A percentile compares a stretch with the other conserved stretches of the same genome.
These are phyloP conservation scores for Pyrenophora teres DNA, from an alignment of 2,329 filamentous ascomycete genomes.

Conservation along the genomic window DNA sequence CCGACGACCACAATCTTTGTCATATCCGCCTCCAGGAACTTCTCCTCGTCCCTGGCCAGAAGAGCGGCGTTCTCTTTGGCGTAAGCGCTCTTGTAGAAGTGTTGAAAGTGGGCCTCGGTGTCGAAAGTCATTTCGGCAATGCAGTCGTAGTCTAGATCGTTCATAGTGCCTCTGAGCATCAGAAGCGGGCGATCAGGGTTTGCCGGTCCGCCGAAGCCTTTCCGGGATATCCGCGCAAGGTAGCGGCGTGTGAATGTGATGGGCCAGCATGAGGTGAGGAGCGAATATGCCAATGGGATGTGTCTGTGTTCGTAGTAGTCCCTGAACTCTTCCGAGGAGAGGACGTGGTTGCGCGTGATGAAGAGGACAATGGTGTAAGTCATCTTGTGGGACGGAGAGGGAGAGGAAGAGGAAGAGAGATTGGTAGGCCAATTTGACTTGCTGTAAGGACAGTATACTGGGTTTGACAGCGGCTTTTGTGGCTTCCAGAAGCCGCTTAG, in stretches of 20 bases:
- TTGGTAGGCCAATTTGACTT: no score
- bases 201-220: conserved; percentile 33
- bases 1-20: conserved; percentile 34
- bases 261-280: conserved; percentile 28
- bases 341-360: conserved; percentile 26
- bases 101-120: conserved; percentile 27
- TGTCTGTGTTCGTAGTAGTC: conserved; percentile 36
- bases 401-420: neutral
- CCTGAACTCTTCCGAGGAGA: conserved; percentile 34
- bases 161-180: conserved; percentile 27
- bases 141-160: conserved; percentile 35
- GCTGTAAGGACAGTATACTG: neutral
- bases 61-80: conserved; percentile 26
- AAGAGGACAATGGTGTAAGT: conserved; percentile 34
- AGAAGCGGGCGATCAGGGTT: conserved; percentile 31
- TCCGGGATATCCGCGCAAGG: conserved; percentile 30
- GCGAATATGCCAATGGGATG: conserved; percentile 29
- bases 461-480: conserved; percentile 12
- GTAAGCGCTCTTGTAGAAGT: conserved; percentile 34
- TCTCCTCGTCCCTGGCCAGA: conserved; percentile 30
- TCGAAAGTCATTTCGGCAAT: conserved; percentile 33
- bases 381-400: conserved; percentile 16
- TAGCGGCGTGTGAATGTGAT: conserved; percentile 32
- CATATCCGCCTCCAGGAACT: conserved; percentile 27
- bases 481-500: conserved; percentile 17